Base-by-base conservation (phyloP, 305 asterid species). In the Rubia tinctorum region DNA sequence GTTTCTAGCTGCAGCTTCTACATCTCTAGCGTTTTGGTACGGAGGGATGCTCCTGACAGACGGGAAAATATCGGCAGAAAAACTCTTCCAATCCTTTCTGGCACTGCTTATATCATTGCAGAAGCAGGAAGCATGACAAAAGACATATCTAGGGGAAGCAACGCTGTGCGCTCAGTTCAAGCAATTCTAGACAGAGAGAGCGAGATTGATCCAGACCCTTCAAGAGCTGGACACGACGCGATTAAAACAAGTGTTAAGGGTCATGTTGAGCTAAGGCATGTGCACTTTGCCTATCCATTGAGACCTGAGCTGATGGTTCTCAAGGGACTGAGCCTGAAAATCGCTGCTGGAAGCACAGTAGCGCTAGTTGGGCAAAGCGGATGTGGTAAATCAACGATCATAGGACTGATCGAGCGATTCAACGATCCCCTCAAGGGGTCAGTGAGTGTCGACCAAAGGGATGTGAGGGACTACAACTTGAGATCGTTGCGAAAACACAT, bases 111-210 rank as follows among this genome's bases (percentile, higher is more conserved):
- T 72, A 90, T 94, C 10, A 91, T 91, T 30, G 97, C 96, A 34
- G 97, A 91, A 59, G 97, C 95, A 10, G 97, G 97, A 73, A 91
- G 96, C 82, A 90, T 91, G 97, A 91, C 97, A n/a, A 89, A 88
- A 47, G 97, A 91, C 76, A 78, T 91, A 74, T 84, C 97, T 0
- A 80, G 96, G 74, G 97, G 97, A 79, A 90, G 87, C 81, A 83
- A 77, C n/a, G 97, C 93, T 4, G 93, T 91, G 4, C 76, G 95
- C 56, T 88, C 97, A 42, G 91, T 91, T 22, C 88, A 89, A 49
- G 84, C 97, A 15, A 86, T 87, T 74, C 87, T 91, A 0, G 91
- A 91, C 17, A 74, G 93, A 68, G 71, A 66, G 47, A 88, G 83
- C 44, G 89, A 88, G 86, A 91, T 91, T 12, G 89, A 88, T 44